Evolutionary conservation across 1,284 basidiomycete genomes (phyloP), one percentile per base, ranked within the genome.

Genomic region (Microbotryum silenes-acaulis): DNA sequence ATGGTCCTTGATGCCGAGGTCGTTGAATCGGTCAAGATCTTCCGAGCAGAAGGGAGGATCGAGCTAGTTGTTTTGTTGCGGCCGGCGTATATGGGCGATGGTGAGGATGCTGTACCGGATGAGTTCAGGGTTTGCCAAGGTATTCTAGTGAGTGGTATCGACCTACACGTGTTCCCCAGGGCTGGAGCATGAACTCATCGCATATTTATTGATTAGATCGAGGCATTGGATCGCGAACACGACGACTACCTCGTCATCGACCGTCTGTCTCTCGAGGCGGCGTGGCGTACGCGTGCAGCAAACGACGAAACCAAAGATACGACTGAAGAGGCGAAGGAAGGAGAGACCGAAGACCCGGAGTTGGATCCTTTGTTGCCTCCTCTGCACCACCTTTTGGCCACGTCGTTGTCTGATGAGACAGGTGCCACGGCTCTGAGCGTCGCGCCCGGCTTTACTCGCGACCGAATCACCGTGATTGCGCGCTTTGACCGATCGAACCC

Each of bases 1-100:
- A 80, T 98, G 52, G 86, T 93, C 29, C 81, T 97, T 63, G 88
- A 97, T 75, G 88, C 93, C 4, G 86, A 88, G 62, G 84, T 89
- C 25, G 88, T 97, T 44, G 84, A 88, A 51, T 82, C 81, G 61
- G 80, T 98, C 60, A 86, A 82, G 70, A 83, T 98, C 16, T 87
- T 83, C 77, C 82, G 94, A 56, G 81, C 81, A 37, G 87, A 91
- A 68, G 90, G 88, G 46, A 84, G 86, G 56, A 87, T 97, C 62
- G 92, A 97, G 74, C 85, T 97, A 23, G 72, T 79, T 21, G 78
- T 96, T 63, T 81, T 80, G 55, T 72, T 89, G 44, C 76, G 79
- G 54, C 67, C 68, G 1, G 63, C 71, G 3, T 18, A 61, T 1
- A 42, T 63, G 1, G 47, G 57, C 5, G 56, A 62, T 80, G 79